Base-by-base conservation (phyloP, 2,329 filamentous ascomycete genomes). In the Ceratocystis ficicola region DNA sequence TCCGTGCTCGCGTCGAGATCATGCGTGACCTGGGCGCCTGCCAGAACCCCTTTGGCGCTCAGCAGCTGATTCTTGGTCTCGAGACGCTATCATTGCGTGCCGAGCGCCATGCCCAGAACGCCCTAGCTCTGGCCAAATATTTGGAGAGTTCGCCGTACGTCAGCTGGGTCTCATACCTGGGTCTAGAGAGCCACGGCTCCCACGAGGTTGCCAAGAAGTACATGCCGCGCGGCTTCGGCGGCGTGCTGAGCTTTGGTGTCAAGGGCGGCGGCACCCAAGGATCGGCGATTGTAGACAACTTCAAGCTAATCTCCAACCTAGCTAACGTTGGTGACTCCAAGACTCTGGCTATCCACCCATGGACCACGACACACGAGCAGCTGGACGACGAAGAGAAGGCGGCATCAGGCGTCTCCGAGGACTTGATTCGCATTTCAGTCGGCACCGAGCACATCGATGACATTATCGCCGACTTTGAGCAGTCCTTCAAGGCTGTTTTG, bases 361-460 rank as follows among this genome's bases (percentile, higher is more conserved):
- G 91, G 90, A 89, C 86, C 5, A 96, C 93, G 2, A 97, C 93
- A 1, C 93, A 97, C 75, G 89, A 95, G 79, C 93, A 97, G 78
- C 81, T 97, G 67, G 85, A 80, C 28, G 88, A 93, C 36, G 82
- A 91, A 73, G 93, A 96, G 80, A 90, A 86, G 77, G 74, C 81
- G 63, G 85, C 79, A 73, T 93, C 89, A 25, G 93, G 93, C 71
- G 90, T 94, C 10, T 52, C 15, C 22, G 74, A 90, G 81, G 93
- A 95, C 73, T 85, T 92, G 48, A 96, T 97, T 76, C 89, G 93
- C 69, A 94, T 97, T 73, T 96, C 92, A 0, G 92, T 96, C 67
- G 93, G 93, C 64, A 95, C 88, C 0, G 93, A 97, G 78, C 91
- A 96, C 75, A 95, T 97, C 74, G 92, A 96, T 78, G 93, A 97